phyloP scores from a whole-genome alignment of 805 yeast species.

The Cyberlindnera euphorbiiphila region DNA sequence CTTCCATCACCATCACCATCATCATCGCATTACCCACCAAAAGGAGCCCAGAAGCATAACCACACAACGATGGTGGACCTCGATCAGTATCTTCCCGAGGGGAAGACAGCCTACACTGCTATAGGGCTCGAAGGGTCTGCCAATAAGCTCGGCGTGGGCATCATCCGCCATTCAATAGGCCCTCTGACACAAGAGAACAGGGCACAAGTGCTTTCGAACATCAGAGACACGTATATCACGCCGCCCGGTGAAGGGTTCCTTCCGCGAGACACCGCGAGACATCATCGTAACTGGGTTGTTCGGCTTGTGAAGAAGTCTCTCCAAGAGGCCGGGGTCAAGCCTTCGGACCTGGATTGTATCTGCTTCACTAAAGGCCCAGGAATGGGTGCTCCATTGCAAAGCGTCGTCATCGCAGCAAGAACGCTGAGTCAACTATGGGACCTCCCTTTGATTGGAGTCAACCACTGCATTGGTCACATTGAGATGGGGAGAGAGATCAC shows the following conservation, averaged over 20 bases:
- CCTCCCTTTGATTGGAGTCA: constrained; percentile 87
- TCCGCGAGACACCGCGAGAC: constrained; percentile 95
- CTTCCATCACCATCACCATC: too few relatives aligned
- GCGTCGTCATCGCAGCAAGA: constrained; percentile 90
- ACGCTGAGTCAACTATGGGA: constrained; percentile 76
- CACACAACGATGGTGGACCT: constrained; percentile 38
- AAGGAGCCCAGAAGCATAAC: background rate
- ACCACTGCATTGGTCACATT: constrained; percentile 96
- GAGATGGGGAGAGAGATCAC: constrained; percentile 99
- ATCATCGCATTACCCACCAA: too few relatives aligned
- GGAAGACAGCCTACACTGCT: constrained; percentile 56
- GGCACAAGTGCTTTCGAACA: constrained; percentile 79
- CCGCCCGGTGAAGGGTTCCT: constrained; percentile 99
- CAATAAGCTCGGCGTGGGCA: constrained; percentile 92
- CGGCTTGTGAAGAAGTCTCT: constrained; percentile 67
- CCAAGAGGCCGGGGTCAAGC: constrained; percentile 49
- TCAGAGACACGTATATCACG: constrained; percentile 90
- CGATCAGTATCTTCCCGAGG: constrained; percentile 41
- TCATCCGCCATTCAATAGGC: constrained; percentile 71
- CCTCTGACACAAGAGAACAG: constrained; percentile 50
- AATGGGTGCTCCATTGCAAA: constrained; percentile 97
- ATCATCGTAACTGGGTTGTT: constrained; percentile 93
- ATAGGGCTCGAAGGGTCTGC: constrained; percentile 97
- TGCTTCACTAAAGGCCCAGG: constrained; percentile 99
- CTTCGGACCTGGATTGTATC: constrained; percentile 63